phyloP scores from a whole-genome alignment of 805 yeast genomes.

The Metschnikowia similis region DNA sequence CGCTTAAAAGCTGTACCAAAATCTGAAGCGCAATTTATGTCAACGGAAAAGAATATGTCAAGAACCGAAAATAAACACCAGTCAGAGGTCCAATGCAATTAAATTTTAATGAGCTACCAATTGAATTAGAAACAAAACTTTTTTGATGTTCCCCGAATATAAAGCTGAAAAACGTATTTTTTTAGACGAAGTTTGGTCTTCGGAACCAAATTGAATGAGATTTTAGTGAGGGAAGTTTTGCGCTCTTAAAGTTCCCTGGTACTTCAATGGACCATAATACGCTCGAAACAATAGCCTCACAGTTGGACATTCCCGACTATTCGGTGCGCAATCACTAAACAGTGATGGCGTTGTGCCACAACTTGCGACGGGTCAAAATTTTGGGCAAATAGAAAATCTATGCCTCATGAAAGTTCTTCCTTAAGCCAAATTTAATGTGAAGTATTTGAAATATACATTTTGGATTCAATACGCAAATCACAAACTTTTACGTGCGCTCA shows the following conservation, averaged over 20 bases:
- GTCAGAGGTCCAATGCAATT: not conserved
- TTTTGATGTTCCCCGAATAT: too few relatives aligned
- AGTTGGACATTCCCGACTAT: too few relatives aligned
- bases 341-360: too few relatives aligned
- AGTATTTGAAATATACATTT: not conserved
- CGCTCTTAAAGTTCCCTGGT: not conserved
- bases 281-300: too few relatives aligned
- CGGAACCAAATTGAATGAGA: too few relatives aligned
- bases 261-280: not conserved
- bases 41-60: not conserved
- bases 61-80: not conserved
- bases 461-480: not conserved
- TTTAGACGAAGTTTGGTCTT: too few relatives aligned
- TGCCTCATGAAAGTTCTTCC: not conserved
- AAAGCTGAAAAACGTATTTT: too few relatives aligned
- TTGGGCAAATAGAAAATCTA: too few relatives aligned
- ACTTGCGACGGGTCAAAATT: too few relatives aligned
- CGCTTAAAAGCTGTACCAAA: not conserved
- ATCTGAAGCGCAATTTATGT: not conserved
- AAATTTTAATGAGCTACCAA: not conserved
- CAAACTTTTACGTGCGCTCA: not conserved
- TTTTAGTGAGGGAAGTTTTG: not conserved
- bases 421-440: not conserved
- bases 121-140: too few relatives aligned
- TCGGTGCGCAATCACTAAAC: too few relatives aligned